A percentile compares a stretch with the other conserved stretches of the same genome.
Evolutionary conservation across 1,284 basidiomycete species (phyloP).

Genomic region (Cutaneotrichosporon sp.): DNA sequence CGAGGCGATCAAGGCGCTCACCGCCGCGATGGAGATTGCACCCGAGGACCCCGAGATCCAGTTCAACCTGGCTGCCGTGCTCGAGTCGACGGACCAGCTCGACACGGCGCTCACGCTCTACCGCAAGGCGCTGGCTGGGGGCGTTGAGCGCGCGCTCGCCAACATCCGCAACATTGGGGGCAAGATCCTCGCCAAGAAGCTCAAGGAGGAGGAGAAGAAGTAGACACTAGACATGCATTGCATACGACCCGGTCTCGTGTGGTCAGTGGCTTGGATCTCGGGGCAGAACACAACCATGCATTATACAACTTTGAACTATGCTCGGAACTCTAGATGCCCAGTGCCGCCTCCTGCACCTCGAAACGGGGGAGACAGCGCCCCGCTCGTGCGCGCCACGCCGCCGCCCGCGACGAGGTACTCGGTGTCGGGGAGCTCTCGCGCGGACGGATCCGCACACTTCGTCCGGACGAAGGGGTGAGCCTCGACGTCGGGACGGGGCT

Average conservation of each 20-base stretch:
- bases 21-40: constrained; percentile 79
- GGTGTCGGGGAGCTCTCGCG: background rate
- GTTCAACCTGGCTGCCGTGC: constrained; percentile 74
- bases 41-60: constrained; percentile 93
- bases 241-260: no score
- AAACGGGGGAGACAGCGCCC: background rate
- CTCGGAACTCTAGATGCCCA: background rate
- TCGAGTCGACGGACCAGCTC: constrained; percentile 51
- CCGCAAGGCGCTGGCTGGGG: constrained; percentile 46
- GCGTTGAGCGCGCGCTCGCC: constrained; percentile 50
- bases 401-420: background rate
- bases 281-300: no score
- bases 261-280: no score
- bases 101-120: constrained; percentile 50
- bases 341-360: background rate
- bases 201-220: constrained; percentile 22
- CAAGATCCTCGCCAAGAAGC: constrained; percentile 41
- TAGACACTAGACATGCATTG: constrained; percentile 6
- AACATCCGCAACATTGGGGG: constrained; percentile 52
- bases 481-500: background rate
- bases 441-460: background rate
- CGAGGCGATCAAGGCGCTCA: constrained; percentile 83
- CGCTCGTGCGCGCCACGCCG: background rate
- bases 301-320: no score
- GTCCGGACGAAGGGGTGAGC: background rate